Conservation (phyloP, 139 green algal genomes). For the Chlorella sp. region DNA sequence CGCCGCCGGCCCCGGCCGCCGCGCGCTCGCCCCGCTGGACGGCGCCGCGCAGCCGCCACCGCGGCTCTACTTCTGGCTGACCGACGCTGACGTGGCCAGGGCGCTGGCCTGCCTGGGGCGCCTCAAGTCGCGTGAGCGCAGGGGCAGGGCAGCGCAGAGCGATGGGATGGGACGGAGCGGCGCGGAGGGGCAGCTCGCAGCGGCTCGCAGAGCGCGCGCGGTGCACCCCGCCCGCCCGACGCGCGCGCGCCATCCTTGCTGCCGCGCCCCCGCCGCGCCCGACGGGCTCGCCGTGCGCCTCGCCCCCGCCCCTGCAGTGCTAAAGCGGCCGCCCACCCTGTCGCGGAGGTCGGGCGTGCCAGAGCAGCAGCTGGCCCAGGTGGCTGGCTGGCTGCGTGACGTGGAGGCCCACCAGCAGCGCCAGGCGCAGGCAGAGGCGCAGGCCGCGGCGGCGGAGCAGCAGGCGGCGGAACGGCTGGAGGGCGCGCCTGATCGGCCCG, state of each 20-base stretch:
- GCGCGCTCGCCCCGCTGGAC: too few species aligned
- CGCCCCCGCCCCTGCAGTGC: too few species aligned
- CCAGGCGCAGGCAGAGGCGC: background rate
- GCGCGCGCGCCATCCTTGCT: too few species aligned
- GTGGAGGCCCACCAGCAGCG: slow-evolving; percentile 4
- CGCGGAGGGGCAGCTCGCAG: too few species aligned
- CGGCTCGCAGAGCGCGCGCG: too few species aligned
- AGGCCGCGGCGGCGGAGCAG: background rate
- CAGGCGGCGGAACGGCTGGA: too few species aligned
- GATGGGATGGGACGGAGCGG: too few species aligned
- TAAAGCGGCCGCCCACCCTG: slow-evolving; percentile 39
- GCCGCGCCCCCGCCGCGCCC: too few species aligned
- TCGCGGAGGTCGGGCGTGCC: slow-evolving; percentile 32
- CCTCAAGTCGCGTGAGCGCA: slow-evolving; percentile 40
- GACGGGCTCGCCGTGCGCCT: background rate
- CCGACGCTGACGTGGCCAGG: slow-evolving; percentile 7
- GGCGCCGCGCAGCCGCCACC: background rate
- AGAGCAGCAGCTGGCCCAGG: slow-evolving; percentile 24
- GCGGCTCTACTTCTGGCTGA: slow-evolving; percentile 43
- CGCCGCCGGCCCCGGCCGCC: background rate
- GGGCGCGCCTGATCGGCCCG: too few species aligned
- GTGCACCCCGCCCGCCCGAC: too few species aligned
- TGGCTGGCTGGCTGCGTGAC: slow-evolving; percentile 32
- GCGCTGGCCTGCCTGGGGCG: slow-evolving; percentile 24
- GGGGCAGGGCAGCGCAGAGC: too few species aligned